Evolutionary conservation across 2,329 filamentous ascomycete genomes (phyloP).

Genomic region (Nemania sp.): DNA sequence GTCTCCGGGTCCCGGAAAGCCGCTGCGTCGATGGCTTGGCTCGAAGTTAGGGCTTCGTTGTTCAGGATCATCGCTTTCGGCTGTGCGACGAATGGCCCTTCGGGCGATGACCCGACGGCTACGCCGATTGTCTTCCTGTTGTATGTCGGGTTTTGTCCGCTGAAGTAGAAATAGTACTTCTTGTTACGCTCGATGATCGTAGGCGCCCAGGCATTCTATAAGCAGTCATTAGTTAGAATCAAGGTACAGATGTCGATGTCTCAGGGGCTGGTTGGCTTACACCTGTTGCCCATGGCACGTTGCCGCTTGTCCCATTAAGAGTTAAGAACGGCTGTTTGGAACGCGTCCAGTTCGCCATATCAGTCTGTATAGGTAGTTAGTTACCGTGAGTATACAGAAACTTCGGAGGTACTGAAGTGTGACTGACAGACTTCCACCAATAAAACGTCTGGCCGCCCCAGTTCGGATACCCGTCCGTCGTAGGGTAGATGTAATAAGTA

Average conservation of each 20-base stretch:
- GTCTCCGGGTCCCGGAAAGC: constrained; percentile 62
- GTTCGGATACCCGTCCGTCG: constrained; percentile 48
- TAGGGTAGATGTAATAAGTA: constrained; percentile 52
- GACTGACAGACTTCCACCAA: constrained; percentile 47
- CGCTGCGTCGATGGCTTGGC: constrained; percentile 62
- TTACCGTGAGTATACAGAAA: too few relatives aligned
- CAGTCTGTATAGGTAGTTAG: constrained; percentile 21
- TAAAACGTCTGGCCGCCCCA: constrained; percentile 54
- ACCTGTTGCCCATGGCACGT: constrained; percentile 67
- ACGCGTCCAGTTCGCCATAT: constrained; percentile 49
- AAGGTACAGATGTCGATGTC: neutral
- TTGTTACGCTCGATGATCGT: constrained; percentile 62
- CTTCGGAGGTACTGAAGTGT: too few relatives aligned
- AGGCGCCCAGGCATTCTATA: constrained; percentile 64
- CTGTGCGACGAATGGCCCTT: constrained; percentile 63
- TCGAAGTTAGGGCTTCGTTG: constrained; percentile 45
- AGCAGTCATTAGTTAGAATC: neutral
- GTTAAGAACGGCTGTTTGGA: constrained; percentile 47
- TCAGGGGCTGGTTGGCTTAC: constrained; percentile 10
- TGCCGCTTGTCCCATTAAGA: constrained; percentile 49
- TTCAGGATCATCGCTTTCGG: constrained; percentile 57
- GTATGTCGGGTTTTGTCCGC: constrained; percentile 54
- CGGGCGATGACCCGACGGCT: constrained; percentile 57
- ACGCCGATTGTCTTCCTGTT: constrained; percentile 65
- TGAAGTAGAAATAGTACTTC: constrained; percentile 68